A percentile compares a stretch with the other conserved stretches of the same genome.
Evolutionary conservation across 192 early-diverging fungal genomes (phyloP).

Genomic region (Coemansia furcata): DNA sequence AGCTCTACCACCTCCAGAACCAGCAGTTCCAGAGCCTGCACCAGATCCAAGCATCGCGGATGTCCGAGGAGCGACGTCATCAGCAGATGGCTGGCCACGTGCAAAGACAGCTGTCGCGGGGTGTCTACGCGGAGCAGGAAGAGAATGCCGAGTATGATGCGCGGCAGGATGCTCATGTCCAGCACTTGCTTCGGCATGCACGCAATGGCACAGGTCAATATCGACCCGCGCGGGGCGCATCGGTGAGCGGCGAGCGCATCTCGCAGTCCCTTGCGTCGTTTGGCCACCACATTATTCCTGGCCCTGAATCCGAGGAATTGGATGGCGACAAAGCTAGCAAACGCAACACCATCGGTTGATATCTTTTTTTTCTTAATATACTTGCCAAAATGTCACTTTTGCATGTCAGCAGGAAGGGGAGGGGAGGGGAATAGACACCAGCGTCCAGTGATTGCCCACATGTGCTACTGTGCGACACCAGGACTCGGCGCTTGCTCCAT

Average conservation of each 20-base stretch:
- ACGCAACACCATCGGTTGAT: slow-evolving; percentile 30
- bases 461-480: background rate
- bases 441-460: background rate
- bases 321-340: slow-evolving; percentile 10
- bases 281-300: background rate
- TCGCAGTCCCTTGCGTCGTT: background rate
- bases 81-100: background rate
- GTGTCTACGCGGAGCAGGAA: background rate
- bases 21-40: slow-evolving; percentile 44
- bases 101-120: background rate
- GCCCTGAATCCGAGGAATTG: background rate
- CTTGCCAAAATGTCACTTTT: too few relatives aligned
- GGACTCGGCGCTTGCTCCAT: background rate
- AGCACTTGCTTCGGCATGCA: background rate
- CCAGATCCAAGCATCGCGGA: slow-evolving; percentile 18
- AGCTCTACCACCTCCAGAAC: slow-evolving; percentile 39
- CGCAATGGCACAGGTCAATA: background rate
- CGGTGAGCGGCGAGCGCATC: background rate
- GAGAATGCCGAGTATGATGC: background rate
- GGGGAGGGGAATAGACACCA: too few relatives aligned
- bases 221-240: background rate
- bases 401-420: too few relatives aligned
- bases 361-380: background rate
- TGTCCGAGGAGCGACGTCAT: slow-evolving; percentile 15
- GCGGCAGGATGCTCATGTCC: background rate